Conservation (phyloP, 176 grass and related monocot genomes). For the Alloteropsis semialata region DNA sequence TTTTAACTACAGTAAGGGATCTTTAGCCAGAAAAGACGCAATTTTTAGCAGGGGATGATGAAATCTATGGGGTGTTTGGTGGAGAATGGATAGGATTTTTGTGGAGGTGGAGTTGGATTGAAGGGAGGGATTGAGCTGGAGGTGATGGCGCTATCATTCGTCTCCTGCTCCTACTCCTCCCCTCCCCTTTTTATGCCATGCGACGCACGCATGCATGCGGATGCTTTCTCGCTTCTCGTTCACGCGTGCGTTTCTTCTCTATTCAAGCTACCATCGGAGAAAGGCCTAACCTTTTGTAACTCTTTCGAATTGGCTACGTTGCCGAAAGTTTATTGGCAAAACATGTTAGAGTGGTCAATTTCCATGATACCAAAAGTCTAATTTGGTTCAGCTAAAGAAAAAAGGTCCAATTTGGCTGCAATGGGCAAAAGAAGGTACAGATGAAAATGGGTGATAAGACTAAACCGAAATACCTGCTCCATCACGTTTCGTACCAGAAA, state of each 20-base stretch:
- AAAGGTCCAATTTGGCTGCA: background rate
- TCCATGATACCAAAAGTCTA: background rate
- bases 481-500: background rate
- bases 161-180: background rate
- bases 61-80: constrained; percentile 28
- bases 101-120: constrained; percentile 80
- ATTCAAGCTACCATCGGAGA: background rate
- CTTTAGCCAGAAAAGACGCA: constrained; percentile 23
- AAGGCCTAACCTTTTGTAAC: background rate
- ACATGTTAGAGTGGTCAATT: background rate
- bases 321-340: background rate
- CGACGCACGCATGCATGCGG: background rate
- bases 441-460: background rate
- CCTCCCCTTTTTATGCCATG: background rate
- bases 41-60: constrained; percentile 21
- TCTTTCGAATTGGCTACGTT: constrained; percentile 2
- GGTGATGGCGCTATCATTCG: constrained; percentile 36
- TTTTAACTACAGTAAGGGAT: background rate
- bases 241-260: constrained; percentile 30
- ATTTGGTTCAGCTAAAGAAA: constrained; percentile 1
- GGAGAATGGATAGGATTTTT: constrained; percentile 33
- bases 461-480: background rate
- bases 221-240: constrained; percentile 12
- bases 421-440: background rate
- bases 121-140: constrained; percentile 61